These are phyloP conservation scores for Linderniella brevidens DNA, from an alignment of 257 asterid genomes.

Conservation along the genomic window DNA sequence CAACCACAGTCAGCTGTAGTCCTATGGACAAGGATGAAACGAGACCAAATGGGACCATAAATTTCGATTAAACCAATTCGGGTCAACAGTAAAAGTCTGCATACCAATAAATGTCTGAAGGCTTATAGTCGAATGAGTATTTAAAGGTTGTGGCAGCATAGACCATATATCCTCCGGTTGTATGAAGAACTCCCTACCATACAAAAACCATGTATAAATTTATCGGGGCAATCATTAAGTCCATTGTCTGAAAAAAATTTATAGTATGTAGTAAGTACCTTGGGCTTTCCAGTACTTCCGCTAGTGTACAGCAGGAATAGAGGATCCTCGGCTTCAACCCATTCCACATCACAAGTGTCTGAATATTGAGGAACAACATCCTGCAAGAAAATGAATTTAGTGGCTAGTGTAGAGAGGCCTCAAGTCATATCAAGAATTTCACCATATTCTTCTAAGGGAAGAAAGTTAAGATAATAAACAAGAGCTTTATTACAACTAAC, in stretches of 20 bases:
- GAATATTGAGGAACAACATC: constrained; percentile 68
- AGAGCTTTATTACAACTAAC: constrained; percentile 24
- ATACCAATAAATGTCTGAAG: constrained; percentile 88
- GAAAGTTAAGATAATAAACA: no score
- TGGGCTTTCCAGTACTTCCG: constrained; percentile 98
- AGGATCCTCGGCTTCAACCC: constrained; percentile 97
- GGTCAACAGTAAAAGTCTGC: no score
- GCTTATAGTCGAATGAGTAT: constrained; percentile 90
- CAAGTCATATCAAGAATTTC: no score
- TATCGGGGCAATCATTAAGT: no score
- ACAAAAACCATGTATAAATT: constrained; percentile 16
- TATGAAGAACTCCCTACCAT: constrained; percentile 83
- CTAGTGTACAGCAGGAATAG: constrained; percentile 96
- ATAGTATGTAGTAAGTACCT: constrained; percentile 61
- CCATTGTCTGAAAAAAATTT: no score
- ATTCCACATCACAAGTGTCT: constrained; percentile 65
- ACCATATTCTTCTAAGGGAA: no score
- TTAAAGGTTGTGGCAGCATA: constrained; percentile 90
- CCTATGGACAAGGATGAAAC: constrained; percentile 22
- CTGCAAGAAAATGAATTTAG: no score
- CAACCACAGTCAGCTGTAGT: constrained; percentile 99
- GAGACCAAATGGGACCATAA: background rate
- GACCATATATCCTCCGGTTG: constrained; percentile 99
- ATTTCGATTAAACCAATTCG: no score
- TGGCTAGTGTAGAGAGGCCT: no score